Conservation (phyloP, 2,329 filamentous ascomycete species). For the Thelonectria olida region DNA sequence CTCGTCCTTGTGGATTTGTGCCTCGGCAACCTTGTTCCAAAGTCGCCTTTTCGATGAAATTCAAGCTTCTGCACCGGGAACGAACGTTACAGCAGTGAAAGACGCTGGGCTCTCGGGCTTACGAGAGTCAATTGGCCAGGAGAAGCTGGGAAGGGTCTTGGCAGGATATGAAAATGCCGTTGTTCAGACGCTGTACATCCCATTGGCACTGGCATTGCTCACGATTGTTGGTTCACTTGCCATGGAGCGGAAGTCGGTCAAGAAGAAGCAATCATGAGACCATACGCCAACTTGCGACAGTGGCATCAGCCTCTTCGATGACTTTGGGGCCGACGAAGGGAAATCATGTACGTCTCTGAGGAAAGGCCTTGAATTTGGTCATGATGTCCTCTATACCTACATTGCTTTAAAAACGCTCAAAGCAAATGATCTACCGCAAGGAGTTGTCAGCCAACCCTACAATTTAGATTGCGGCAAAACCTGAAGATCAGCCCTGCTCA, state of each 20-base stretch:
- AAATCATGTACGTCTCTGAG: too few species aligned
- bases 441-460: too few species aligned
- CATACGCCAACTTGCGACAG: too few species aligned
- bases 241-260: conserved; percentile 35
- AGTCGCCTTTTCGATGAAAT: conserved; percentile 29
- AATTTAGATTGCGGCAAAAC: conserved; percentile 17
- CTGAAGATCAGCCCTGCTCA: conserved; percentile 31
- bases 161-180: conserved; percentile 34
- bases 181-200: conserved; percentile 36
- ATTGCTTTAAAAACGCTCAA: too few species aligned
- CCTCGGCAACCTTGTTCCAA: conserved; percentile 37
- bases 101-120: conserved; percentile 26
- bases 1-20: conserved; percentile 36
- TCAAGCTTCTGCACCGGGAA: conserved; percentile 13
- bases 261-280: conserved; percentile 31
- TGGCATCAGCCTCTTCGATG: too few species aligned
- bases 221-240: conserved; percentile 31
- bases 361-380: too few species aligned
- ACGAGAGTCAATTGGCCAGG: conserved; percentile 25
- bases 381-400: too few species aligned
- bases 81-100: conserved; percentile 18
- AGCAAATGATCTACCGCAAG: too few species aligned
- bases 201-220: conserved; percentile 26
- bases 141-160: conserved; percentile 21
- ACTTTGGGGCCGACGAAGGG: too few species aligned